These are phyloP conservation scores for Russula olivacea DNA, from an alignment of 768 basidiomycete species.

Conservation along the genomic window DNA sequence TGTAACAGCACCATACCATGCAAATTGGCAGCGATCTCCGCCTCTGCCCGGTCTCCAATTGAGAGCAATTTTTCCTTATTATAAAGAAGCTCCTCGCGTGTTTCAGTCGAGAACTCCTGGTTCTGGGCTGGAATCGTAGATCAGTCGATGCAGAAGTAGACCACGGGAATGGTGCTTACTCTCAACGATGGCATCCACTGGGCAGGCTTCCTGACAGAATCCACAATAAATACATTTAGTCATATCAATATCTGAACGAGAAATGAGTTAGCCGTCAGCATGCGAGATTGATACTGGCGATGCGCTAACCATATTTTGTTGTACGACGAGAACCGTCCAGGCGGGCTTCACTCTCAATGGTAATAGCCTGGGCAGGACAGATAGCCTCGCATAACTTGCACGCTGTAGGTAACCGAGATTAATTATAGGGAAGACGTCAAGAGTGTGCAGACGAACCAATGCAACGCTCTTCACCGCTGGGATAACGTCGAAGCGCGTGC, in stretches of 20 bases:
- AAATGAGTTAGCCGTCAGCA: background rate
- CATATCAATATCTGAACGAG: conserved; percentile 87
- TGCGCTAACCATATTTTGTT: conserved; percentile 82
- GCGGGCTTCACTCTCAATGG: conserved; percentile 96
- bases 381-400: conserved; percentile 99
- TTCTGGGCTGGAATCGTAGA: conserved; percentile 68
- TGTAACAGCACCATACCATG: conserved; percentile 44
- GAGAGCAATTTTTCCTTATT: conserved; percentile 98
- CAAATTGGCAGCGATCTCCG: conserved; percentile 94
- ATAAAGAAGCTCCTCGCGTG: conserved; percentile 95
- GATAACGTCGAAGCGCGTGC: conserved; percentile 93
- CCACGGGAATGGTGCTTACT: conserved; percentile 48
- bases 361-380: conserved; percentile 98
- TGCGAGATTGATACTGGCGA: background rate
- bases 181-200: conserved; percentile 98
- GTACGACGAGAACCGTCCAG: conserved; percentile 94
- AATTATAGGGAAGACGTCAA: background rate
- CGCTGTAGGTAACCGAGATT: conserved; percentile 43
- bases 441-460: conserved; percentile 63
- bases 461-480: conserved; percentile 96
- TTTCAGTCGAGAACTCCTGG: conserved; percentile 95
- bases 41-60: conserved; percentile 94
- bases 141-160: background rate
- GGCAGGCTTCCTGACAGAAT: conserved; percentile 99
- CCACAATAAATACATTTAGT: conserved; percentile 99